Conservation (phyloP, 2,329 filamentous ascomycete genomes). For the Grosmannia huntii region DNA sequence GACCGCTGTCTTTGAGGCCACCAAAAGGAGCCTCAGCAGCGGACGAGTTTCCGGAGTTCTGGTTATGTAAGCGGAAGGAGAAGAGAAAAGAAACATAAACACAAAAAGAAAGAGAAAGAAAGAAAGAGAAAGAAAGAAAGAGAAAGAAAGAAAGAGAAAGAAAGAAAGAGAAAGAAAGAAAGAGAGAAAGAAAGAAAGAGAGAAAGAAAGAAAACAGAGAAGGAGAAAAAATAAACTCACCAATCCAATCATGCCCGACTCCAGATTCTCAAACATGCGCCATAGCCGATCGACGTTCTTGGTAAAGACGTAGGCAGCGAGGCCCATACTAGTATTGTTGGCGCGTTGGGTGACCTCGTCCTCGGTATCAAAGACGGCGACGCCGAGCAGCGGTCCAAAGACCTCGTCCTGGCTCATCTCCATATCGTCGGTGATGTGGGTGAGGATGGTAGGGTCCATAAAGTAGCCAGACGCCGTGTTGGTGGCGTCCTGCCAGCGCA, state of each 20-base stretch:
- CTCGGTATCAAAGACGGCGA: constrained; percentile 43
- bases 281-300: constrained; percentile 41
- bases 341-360: constrained; percentile 39
- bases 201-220: too few relatives aligned
- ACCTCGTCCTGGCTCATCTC: constrained; percentile 37
- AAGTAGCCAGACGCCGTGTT: constrained; percentile 40
- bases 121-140: constrained; percentile 23
- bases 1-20: constrained; percentile 34
- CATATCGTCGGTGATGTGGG: constrained; percentile 34
- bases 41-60: too few relatives aligned
- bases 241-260: constrained; percentile 36
- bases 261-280: constrained; percentile 44
- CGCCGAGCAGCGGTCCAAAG: constrained; percentile 44
- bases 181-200: constrained; percentile 16
- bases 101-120: too few relatives aligned
- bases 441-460: constrained; percentile 47
- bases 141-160: background rate
- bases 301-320: constrained; percentile 27
- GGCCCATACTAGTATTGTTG: constrained; percentile 46
- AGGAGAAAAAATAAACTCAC: constrained; percentile 29
- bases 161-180: constrained; percentile 21
- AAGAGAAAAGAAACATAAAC: too few relatives aligned
- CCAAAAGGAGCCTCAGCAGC: too few relatives aligned
- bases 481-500: too few relatives aligned
- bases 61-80: too few relatives aligned